Conservation (phyloP, 1,284 basidiomycete species). For the Cryptococcus sp. region DNA sequence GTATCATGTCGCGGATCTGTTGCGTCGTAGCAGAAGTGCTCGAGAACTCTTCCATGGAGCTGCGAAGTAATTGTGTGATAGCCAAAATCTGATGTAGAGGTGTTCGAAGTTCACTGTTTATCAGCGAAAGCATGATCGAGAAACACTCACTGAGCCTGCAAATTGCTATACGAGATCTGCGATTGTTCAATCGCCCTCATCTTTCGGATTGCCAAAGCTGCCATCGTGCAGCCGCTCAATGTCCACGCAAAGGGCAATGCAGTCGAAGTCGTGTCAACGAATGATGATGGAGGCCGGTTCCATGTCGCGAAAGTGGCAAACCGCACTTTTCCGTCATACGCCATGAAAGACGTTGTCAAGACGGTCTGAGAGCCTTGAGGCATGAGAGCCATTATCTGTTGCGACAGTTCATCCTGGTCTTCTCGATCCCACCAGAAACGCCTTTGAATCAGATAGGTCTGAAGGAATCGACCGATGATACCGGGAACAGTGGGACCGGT, state of each 20-base stretch:
- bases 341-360: slow-evolving; percentile 34
- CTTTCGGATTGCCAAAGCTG: slow-evolving; percentile 40
- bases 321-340: slow-evolving; percentile 34
- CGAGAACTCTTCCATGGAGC: slow-evolving; percentile 40
- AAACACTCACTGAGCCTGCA: slow-evolving; percentile 48
- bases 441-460: slow-evolving; percentile 27
- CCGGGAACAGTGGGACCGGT: slow-evolving; percentile 11
- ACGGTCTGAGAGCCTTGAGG: slow-evolving; percentile 34
- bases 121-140: background rate
- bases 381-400: slow-evolving; percentile 36
- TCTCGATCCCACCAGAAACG: slow-evolving; percentile 47
- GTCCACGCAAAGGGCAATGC: slow-evolving; percentile 44
- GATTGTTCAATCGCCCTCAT: slow-evolving; percentile 42
- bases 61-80: slow-evolving; percentile 46
- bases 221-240: slow-evolving; percentile 40
- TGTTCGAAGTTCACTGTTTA: slow-evolving; percentile 45
- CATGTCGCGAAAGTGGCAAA: slow-evolving; percentile 44
- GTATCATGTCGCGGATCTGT: slow-evolving; percentile 45
- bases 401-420: slow-evolving; percentile 30
- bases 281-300: slow-evolving; percentile 35
- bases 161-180: slow-evolving; percentile 48
- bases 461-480: slow-evolving; percentile 28
- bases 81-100: slow-evolving; percentile 52
- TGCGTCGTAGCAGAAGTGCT: slow-evolving; percentile 26
- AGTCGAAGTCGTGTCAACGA: slow-evolving; percentile 36